A percentile compares a stretch with the other conserved stretches of the same genome.
Evolutionary conservation across 2,329 filamentous ascomycete genomes (phyloP).

Genomic region (Mariannaea elegans): DNA sequence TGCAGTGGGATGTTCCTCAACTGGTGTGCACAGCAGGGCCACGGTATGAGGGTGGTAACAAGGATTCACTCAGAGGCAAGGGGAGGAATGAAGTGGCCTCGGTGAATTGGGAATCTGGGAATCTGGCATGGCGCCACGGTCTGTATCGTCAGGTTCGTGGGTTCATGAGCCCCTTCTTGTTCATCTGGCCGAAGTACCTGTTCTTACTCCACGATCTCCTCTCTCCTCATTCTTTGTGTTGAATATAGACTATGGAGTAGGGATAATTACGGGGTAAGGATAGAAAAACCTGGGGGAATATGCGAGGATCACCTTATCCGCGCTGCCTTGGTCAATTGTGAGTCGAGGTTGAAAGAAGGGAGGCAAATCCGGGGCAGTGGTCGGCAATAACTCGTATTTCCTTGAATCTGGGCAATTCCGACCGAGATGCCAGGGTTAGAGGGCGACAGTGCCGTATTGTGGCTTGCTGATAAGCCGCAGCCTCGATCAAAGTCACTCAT

Average conservation of each 20-base stretch:
- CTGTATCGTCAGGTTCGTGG: constrained; percentile 13
- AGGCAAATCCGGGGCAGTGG: neutral
- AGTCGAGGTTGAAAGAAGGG: neutral
- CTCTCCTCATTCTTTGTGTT: neutral
- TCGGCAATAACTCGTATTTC: constrained; percentile 19
- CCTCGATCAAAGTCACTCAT: constrained; percentile 3
- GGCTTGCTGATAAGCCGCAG: neutral
- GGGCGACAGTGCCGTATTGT: neutral
- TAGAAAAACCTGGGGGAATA: constrained; percentile 17
- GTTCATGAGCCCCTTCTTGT: constrained; percentile 20
- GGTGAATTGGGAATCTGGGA: neutral
- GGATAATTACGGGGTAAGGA: constrained; percentile 5
- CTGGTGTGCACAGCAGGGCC: neutral
- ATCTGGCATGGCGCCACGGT: constrained; percentile 13
- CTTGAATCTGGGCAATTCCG: neutral
- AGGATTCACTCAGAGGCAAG: neutral
- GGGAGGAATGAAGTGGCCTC: neutral
- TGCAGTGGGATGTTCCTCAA: neutral
- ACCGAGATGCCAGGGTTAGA: constrained; percentile 1
- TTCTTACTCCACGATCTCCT: constrained; percentile 11
- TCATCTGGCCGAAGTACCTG: neutral
- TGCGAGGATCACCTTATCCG: constrained; percentile 4
- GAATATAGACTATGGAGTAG: neutral
- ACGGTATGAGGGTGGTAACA: neutral
- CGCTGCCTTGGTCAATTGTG: neutral